Base-by-base conservation (phyloP, 2,329 filamentous ascomycete species). In the Clathrospora elynae region DNA sequence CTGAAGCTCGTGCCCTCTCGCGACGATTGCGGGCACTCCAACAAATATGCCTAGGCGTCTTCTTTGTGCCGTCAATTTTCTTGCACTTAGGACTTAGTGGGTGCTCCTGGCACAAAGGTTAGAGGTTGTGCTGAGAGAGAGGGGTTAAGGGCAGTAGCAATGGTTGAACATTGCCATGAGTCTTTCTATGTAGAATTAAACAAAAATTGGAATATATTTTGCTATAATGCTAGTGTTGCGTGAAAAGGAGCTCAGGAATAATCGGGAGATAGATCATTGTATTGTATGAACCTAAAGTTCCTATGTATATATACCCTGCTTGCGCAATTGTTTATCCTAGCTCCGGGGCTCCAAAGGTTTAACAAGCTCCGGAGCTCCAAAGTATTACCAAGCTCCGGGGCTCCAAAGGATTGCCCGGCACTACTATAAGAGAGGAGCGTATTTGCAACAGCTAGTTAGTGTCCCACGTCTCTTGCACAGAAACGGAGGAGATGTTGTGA, bases 161-260 rank as follows among this genome's bases (percentile, higher is more conserved):
- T 26, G 24, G 5, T 26, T 26, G 24, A 26, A 26, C 24, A 26
- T 26, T 12, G 24, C 24, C 24, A 26, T 12, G 24, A 26, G 24
- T 26, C 6, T 26, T 26, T 26, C 1, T n/a, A 26, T 26, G 24
- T 26, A 26, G 24, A 26, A 26, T 26, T 26, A 26, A 26, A 26
- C 24, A 12, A 26, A 26, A 26, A 12, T 5, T 2, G 6, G 6
- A 26, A 26, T 26, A 26, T 1, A 26, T 26, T 26, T 26, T 6
- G 24, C 24, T 26, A 26, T 26, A 26, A 26, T 26, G 24, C 24
- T 26, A n/a, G n/a, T n/a, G n/a, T n/a, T n/a, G n/a, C n/a, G n/a
- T n/a, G n/a, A n/a, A n/a, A n/a, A n/a, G n/a, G n/a, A n/a, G n/a
- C n/a, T n/a, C n/a, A n/a, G n/a, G n/a, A n/a, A n/a, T n/a, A n/a